Conservation (phyloP, 129 eudicot genomes). For the Solidago caesia region DNA sequence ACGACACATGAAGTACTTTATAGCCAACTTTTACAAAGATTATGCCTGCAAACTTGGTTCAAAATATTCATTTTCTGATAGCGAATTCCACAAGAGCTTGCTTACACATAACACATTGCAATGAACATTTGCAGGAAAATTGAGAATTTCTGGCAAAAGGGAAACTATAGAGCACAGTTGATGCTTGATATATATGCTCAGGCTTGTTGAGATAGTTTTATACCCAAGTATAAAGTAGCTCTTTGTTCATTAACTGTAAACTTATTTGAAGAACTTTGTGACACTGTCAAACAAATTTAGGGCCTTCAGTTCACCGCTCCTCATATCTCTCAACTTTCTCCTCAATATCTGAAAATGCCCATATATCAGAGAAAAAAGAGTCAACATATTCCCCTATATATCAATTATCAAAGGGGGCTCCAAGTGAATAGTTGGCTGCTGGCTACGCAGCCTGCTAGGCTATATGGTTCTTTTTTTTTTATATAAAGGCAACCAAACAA, state of each 20-base stretch:
- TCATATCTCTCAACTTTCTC: slow-evolving; percentile 84
- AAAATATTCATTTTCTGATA: slow-evolving; percentile 15
- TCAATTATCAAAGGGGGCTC: background rate
- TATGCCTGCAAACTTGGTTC: background rate
- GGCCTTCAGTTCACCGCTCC: slow-evolving; percentile 88
- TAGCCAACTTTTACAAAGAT: background rate
- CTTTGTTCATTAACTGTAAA: slow-evolving; percentile 2
- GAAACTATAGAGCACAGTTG: background rate
- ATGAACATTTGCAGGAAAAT: slow-evolving; percentile 1
- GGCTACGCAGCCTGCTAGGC: no score
- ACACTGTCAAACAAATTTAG: slow-evolving; percentile 68
- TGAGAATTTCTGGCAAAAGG: background rate
- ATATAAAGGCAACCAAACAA: no score
- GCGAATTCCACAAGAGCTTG: slow-evolving; percentile 1
- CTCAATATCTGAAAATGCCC: slow-evolving; percentile 63
- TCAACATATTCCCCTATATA: background rate
- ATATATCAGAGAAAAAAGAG: slow-evolving; percentile 11
- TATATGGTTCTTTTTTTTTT: no score
- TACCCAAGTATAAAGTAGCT: background rate
- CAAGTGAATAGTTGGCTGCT: no score
- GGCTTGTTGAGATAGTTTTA: background rate
- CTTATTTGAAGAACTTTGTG: slow-evolving; percentile 67
- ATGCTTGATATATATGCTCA: slow-evolving; percentile 13
- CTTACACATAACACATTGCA: slow-evolving; percentile 3
- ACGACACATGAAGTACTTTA: background rate